A percentile compares a stretch with the other conserved stretches of the same genome.
These are phyloP conservation scores for Picochlorum sp. DNA, from an alignment of 139 green algal genomes.

Conservation along the genomic window DNA sequence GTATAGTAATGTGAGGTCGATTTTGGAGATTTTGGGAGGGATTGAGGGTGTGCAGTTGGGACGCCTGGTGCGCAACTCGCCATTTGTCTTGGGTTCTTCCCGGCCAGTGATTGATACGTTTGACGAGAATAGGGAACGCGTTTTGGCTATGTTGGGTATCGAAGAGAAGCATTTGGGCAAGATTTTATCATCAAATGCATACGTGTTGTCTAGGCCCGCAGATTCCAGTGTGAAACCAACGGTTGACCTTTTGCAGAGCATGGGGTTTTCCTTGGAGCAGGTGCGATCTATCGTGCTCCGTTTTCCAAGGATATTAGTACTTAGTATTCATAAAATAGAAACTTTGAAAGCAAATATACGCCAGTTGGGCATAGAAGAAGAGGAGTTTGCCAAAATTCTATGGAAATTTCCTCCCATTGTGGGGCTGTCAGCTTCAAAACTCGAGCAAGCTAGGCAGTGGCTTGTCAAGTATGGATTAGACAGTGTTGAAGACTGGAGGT, in stretches of 20 bases:
- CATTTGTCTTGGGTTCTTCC: not conserved
- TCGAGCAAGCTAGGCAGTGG: not conserved
- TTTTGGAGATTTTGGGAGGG: not conserved
- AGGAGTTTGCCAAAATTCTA: not conserved
- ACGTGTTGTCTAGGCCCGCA: not conserved
- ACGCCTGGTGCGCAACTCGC: not conserved
- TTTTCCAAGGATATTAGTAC: not conserved
- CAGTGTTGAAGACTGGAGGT: not conserved
- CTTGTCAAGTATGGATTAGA: not conserved
- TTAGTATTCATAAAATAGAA: not conserved
- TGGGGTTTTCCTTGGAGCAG: not conserved
- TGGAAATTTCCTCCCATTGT: not conserved
- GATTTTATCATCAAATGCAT: conserved; percentile 11
- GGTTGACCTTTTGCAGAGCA: not conserved
- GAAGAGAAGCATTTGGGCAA: conserved; percentile 4
- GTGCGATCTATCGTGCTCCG: not conserved
- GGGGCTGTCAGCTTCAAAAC: not conserved
- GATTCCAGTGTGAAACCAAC: not conserved
- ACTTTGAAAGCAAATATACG: not conserved
- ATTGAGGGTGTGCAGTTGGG: not conserved
- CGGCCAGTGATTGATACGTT: not conserved
- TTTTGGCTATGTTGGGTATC: not conserved
- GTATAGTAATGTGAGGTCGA: not conserved
- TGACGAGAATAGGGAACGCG: not conserved
- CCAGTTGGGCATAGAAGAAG: not conserved